Evolutionary conservation across 352 stramenopile genomes (phyloP).

Genomic region (Globisporangium canariense): DNA sequence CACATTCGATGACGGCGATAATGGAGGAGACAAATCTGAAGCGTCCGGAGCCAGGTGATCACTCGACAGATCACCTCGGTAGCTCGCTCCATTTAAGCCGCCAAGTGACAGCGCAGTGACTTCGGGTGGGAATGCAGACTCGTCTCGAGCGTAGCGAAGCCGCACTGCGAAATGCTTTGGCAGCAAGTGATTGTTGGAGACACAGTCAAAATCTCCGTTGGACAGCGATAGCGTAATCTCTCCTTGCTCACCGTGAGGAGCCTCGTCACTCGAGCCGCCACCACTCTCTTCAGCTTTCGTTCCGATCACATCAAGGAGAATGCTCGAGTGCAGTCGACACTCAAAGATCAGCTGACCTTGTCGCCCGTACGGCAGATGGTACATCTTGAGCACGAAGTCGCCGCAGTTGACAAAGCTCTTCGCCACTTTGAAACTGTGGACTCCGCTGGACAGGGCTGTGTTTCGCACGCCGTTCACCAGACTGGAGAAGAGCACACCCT

Average conservation of each 20-base stretch:
- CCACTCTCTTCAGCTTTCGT: slow-evolving; percentile 10
- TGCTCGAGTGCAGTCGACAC: slow-evolving; percentile 59
- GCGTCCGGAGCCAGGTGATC: neutral
- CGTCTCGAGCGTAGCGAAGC: slow-evolving; percentile 47
- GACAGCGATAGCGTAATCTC: slow-evolving; percentile 51
- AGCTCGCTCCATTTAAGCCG: slow-evolving; percentile 22
- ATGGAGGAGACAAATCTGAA: neutral
- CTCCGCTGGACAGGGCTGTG: slow-evolving; percentile 46
- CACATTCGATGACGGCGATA: slow-evolving; percentile 2
- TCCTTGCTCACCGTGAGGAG: slow-evolving; percentile 28
- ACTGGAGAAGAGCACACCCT: slow-evolving; percentile 84
- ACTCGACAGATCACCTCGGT: slow-evolving; percentile 1
- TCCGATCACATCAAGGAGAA: slow-evolving; percentile 63
- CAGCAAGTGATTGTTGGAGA: slow-evolving; percentile 64
- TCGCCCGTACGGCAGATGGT: slow-evolving; percentile 82
- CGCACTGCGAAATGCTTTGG: slow-evolving; percentile 65
- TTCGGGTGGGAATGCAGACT: slow-evolving; percentile 46
- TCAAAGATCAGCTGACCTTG: slow-evolving; percentile 84
- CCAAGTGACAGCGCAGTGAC: slow-evolving; percentile 21
- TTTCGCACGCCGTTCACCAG: slow-evolving; percentile 79
- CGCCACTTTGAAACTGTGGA: slow-evolving; percentile 64
- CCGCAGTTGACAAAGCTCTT: slow-evolving; percentile 59
- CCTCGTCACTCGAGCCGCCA: slow-evolving; percentile 15
- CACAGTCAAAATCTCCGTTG: slow-evolving; percentile 80
- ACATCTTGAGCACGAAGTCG: slow-evolving; percentile 83